Evolutionary conservation across 305 asterid species (phyloP), one percentile per base, ranked within the genome.

Genomic region (Rubia balearica): DNA sequence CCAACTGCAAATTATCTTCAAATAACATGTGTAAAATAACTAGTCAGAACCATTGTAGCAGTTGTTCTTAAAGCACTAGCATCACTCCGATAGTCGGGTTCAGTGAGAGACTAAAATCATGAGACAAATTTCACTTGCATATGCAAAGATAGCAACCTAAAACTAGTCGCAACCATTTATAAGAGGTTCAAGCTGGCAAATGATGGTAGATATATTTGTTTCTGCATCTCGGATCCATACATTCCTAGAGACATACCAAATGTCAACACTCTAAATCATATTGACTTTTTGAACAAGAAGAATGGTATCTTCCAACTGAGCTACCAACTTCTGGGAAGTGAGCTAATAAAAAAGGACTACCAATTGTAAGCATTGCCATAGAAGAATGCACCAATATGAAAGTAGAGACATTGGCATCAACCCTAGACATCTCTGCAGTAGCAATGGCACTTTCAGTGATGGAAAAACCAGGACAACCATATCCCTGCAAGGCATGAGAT

Each of bases 11-110:
- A n/a, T 60, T 43, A 46, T 42, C 48, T 61, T 60, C 45, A 72
- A 65, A 67, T 24, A 43, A 69, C 33, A 70, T 57, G 46, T 57
- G 59, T 10, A n/a, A 68, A 24, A 62, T 49, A 40, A 64, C 33
- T 60, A 68, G 40, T 68, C 17, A 10, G 14, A 68, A 91, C 99
- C 98, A 90, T 91, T 72, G 71, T 87, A 67, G 99, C 99, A 68
- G 94, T 87, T 69, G 98, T 88, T 72, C 71, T 78, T 77, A 94
- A 48, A 78, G 82, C 87, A 82, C 99, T 94, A 78, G 99, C 99
- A 83, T 91, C 99, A 75, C 99, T 94, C 78, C 98, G 97, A 73
- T 86, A 82, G 78, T 91, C 94, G 72, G 99, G 99, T 83, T 94
- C 99, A 14, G 98, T 91, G 81, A 94, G 81, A 76, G 80, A 98